A percentile compares a stretch with the other conserved stretches of the same genome.
Evolutionary conservation across 108 stramenopile genomes (phyloP).

Genomic region (Pseudonitzschia delicatissima): DNA sequence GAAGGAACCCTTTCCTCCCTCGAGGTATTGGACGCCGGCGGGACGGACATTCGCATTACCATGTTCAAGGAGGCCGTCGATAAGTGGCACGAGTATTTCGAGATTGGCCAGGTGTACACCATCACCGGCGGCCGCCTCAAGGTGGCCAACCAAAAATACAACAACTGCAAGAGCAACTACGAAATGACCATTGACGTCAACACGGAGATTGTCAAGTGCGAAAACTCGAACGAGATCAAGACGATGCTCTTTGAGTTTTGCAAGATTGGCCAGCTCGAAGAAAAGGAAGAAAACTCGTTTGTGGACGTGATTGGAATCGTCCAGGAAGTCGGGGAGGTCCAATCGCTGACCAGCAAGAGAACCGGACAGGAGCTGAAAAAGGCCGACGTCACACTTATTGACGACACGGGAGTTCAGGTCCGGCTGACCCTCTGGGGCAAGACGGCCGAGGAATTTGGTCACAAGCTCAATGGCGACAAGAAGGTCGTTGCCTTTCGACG

Average conservation of each 20-base stretch:
- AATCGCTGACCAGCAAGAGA: constrained; percentile 71
- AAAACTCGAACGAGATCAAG: constrained; percentile 74
- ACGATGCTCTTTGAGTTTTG: constrained; percentile 61
- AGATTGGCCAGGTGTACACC: constrained; percentile 89
- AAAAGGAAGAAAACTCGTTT: constrained; percentile 41
- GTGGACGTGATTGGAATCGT: constrained; percentile 91
- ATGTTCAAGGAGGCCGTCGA: constrained; percentile 97
- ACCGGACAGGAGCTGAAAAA: constrained; percentile 84
- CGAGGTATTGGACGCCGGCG: constrained; percentile 83
- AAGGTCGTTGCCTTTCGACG: constrained; percentile 89
- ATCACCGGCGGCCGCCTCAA: constrained; percentile 90
- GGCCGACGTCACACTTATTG: constrained; percentile 86
- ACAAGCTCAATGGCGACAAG: constrained; percentile 41
- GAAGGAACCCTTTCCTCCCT: constrained; percentile 88
- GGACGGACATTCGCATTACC: constrained; percentile 90
- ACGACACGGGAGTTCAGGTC: constrained; percentile 89
- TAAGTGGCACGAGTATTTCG: constrained; percentile 78
- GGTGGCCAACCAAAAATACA: constrained; percentile 93
- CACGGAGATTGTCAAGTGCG: constrained; percentile 74
- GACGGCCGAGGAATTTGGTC: constrained; percentile 30
- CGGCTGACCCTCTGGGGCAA: constrained; percentile 89
- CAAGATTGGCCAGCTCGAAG: constrained; percentile 75
- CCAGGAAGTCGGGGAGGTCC: constrained; percentile 62
- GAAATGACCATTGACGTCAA: constrained; percentile 95
- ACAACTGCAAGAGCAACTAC: constrained; percentile 84